Evolutionary conservation across 352 stramenopile species (phyloP), one percentile per base, ranked within the genome.

Genomic region (Globisporangium ultimum): DNA sequence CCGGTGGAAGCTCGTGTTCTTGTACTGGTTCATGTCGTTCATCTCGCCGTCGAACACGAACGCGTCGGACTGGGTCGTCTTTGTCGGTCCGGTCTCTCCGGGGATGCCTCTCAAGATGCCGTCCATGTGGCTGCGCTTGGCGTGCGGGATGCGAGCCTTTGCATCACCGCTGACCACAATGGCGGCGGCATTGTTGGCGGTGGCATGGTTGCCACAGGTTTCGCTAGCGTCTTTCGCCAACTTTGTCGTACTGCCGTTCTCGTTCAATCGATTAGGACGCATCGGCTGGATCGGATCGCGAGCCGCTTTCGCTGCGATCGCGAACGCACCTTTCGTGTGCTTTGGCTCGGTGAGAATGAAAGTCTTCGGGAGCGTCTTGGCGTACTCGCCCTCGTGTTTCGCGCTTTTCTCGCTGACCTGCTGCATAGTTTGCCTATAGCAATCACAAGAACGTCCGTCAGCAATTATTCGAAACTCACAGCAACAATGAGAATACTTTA

Each of bases 61-160:
- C 7, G 76, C 53, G 28, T 80, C 68, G 28, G 80, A 66, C 32
- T 86, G 70, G 2, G 72, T 89, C 36, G 78, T 79, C 40, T 59
- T 60, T 2, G 71, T 48, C 9, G 67, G 59, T 3, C 68, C 61
- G 2, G 48, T 52, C 3, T 72, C 65, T 2, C 74, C 55, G 15
- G 85, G 85, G 18, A 94, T 63, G 18, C 81, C 79, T 38, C 75
- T 64, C 22, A 94, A 48, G 17, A 93, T 64, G 13, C 85, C 83
- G 38, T 91, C 78, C 85, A 94, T 91, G 68, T 94, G 80, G 14
- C 66, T 80, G 24, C 83, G 80, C 65, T 93, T 91, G 21, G 81
- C 79, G 36, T 76, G 73, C 12, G 81, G 79, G 9, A 91, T 62
- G n/a, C 79, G 71, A 15, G 63, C 53, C 57, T 70, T 18, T 15